Evolutionary conservation across 2,329 filamentous ascomycete genomes (phyloP), one percentile per base, ranked within the genome.

Genomic region (Beauveria scarabaeidicola): DNA sequence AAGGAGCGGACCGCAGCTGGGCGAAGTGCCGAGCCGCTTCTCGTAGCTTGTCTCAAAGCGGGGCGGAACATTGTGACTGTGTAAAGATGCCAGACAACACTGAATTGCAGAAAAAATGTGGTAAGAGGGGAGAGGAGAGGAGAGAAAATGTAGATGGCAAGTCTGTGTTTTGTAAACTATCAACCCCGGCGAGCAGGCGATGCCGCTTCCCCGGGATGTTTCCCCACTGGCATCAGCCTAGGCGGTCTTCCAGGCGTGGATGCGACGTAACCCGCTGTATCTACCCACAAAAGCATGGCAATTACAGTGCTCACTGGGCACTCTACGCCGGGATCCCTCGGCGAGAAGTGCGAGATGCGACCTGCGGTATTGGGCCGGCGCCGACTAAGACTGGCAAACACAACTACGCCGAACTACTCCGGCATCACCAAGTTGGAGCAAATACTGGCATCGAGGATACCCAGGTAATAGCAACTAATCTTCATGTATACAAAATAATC

Each of bases 1-100:
- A 73, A 76, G 63, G 68, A 65, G 59, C 73, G 67, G 51, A 62
- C 65, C 50, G 60, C 61, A 43, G 55, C 51, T 25, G 64, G 44
- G 46, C 52, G 62, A 27, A 61, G 40, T 5, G 58, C 52, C 29
- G 58, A 23, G 55, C 62, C 47, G 36, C 55, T 63, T 54, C 59
- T 63, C 21, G 63, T 58, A 47, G 61, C 61, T 51, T 52, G 47
- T 61, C 62, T 64, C 11, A 66, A 44, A 5, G 47, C 52, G 1
- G 58, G 54, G 21, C 63, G 64, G 56, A 65, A 65, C 64, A 66
- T 66, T 41, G 27, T 61, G 59, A 59, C 17, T 17, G 40, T 47
- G 21, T 27, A n/a, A 50, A 25, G 13, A 36, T 23, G 7, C 46
- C 36, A n/a, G 21, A 9, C 10, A 51, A 58, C 32, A 6, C 8